A percentile compares a stretch with the other conserved stretches of the same genome.
Evolutionary conservation across 2,329 filamentous ascomycete genomes (phyloP).

Genomic region (Didymella lethalis): DNA sequence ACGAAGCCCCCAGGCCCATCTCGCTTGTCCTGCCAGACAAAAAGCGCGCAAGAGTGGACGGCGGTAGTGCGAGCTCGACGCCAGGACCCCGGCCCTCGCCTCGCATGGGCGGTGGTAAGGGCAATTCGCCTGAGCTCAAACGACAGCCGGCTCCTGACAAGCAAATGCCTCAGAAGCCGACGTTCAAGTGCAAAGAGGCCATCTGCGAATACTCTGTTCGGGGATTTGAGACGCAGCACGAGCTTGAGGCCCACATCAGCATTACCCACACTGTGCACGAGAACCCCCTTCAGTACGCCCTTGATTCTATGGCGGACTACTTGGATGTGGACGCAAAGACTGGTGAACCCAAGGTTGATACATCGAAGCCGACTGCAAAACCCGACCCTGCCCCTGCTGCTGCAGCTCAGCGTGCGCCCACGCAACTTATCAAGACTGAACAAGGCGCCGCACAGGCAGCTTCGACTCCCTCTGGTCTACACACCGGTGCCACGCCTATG

Average conservation of each 20-base stretch:
- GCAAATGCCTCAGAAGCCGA: conserved; percentile 54
- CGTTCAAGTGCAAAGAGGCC: conserved; percentile 62
- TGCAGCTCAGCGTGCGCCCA: conserved; percentile 32
- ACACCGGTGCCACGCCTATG: conserved; percentile 48
- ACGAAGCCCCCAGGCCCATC: conserved; percentile 59
- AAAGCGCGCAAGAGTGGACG: conserved; percentile 63
- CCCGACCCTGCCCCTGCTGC: conserved; percentile 27
- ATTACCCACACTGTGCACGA: conserved; percentile 63
- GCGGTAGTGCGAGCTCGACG: conserved; percentile 53
- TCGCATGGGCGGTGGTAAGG: conserved; percentile 47
- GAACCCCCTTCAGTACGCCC: conserved; percentile 64
- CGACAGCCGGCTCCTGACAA: conserved; percentile 54
- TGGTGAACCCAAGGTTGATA: conserved; percentile 45
- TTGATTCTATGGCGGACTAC: conserved; percentile 61
- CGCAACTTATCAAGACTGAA: conserved; percentile 44
- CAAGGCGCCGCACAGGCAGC: conserved; percentile 45
- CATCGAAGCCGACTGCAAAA: conserved; percentile 33
- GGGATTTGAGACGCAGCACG: conserved; percentile 63
- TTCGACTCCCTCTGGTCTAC: conserved; percentile 46
- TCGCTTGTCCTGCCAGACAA: conserved; percentile 65
- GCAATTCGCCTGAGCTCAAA: conserved; percentile 56
- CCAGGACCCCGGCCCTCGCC: conserved; percentile 53
- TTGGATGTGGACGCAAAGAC: conserved; percentile 60
- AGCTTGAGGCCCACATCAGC: conserved; percentile 63
- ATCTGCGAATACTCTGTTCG: conserved; percentile 62